Evolutionary conservation across 495 filamentous ascomycete species (phyloP), one percentile per base, ranked within the genome.

Genomic region (Xeromyces bisporus): DNA sequence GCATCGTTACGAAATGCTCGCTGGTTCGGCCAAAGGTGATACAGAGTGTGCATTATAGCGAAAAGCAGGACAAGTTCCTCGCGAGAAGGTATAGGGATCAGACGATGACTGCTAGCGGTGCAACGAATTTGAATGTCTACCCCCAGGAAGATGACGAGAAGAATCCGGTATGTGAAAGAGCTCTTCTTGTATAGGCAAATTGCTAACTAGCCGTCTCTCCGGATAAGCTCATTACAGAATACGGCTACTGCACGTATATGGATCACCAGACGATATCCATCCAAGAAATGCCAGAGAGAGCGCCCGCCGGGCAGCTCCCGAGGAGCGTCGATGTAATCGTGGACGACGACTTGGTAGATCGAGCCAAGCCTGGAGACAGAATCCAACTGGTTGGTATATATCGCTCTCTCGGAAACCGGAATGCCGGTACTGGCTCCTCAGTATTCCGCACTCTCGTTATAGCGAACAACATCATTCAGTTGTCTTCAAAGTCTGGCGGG

Each of bases 231-330:
- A 73, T 80, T 40, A 96, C 91, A 23, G 91, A 99, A 47, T 96
- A 93, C 53, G 89, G 89, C 6, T 82, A 91, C 53, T 89, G 75
- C 51, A 89, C 77, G 12, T 99, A 94, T 51, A 70, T 87, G 48
- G 89, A 99, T 50, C 91, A 99, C 52, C 89, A 99, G 49, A 86
- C 83, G 11, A 83, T 99, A 28, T 96, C 89, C 0, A 93, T 99
- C 44, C 89, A 99, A 63, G 89, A 99, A 66, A 99, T 99, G 89
- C 89, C 89, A 9, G 89, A 99, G 51, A 67, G 89, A 44, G 89
- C 89, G 15, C 89, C 89, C 16, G 87, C 89, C 32, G 89, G 89
- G 28, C 89, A 96, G 62, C 69, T 99, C 41, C 89, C 89, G 36
- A 74, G 89, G 34, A 84, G 86, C 28, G 89, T 96, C n/a, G 89